Percentiles rank a stretch among this genome's conserved stretches.
phyloP scores from a whole-genome alignment of 805 yeast species.

The Candida ulmi region DNA sequence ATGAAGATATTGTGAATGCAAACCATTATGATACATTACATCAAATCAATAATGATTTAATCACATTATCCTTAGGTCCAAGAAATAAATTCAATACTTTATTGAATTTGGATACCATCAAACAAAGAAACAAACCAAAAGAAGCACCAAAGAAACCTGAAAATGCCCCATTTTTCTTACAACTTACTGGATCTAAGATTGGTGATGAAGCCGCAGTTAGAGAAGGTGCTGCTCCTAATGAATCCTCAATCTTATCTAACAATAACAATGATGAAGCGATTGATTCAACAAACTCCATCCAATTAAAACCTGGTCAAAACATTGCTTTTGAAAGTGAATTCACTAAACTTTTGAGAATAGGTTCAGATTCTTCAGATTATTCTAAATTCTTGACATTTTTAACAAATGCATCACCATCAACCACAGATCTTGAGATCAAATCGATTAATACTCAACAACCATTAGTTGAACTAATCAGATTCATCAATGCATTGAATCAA shows the following conservation, averaged over 20 bases:
- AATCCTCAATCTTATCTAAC: conserved; percentile 14
- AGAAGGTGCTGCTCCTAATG: conserved; percentile 27
- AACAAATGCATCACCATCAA: conserved; percentile 62
- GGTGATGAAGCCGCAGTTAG: conserved; percentile 58
- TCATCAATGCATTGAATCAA: conserved; percentile 58
- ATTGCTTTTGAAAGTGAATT: conserved; percentile 68
- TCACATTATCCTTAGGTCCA: conserved; percentile 76
- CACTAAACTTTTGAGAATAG: conserved; percentile 57
- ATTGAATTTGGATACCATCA: conserved; percentile 76
- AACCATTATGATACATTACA: conserved; percentile 45
- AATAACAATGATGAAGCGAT: too few relatives aligned
- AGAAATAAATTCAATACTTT: conserved; percentile 74
- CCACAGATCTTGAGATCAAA: conserved; percentile 81
- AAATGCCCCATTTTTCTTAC: conserved; percentile 75
- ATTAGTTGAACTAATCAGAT: conserved; percentile 55
- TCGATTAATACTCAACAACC: conserved; percentile 68
- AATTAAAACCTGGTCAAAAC: conserved; percentile 24
- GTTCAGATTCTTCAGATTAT: conserved; percentile 35
- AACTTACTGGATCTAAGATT: conserved; percentile 56
- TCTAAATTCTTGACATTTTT: conserved; percentile 49
- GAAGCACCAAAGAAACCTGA: conserved; percentile 86
- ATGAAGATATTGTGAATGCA: conserved; percentile 25
- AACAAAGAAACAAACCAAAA: conserved; percentile 80
- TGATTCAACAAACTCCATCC: conserved; percentile 4
- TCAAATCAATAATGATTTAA: conserved; percentile 56